Evolutionary conservation across 495 filamentous ascomycete genomes (phyloP).

Genomic region (Trichoderma asperelloides): DNA sequence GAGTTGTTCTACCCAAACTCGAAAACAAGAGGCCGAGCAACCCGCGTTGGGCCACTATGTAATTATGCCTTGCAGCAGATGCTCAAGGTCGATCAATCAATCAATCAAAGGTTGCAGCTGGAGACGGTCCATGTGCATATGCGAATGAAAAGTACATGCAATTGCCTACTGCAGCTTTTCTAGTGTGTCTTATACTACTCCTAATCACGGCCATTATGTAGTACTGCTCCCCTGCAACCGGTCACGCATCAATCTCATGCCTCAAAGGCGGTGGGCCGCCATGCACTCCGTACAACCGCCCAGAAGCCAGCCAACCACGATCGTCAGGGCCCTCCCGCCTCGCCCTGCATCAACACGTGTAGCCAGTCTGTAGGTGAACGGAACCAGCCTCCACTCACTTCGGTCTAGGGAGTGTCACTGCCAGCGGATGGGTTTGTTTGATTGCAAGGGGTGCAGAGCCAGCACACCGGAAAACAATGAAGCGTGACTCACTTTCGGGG

Average conservation of each 20-base stretch:
- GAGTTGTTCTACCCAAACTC: not conserved
- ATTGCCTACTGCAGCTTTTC: not conserved
- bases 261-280: not conserved
- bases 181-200: not conserved
- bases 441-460: not conserved
- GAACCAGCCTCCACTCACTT: not conserved
- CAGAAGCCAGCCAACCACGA: not conserved
- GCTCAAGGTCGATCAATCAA: not conserved
- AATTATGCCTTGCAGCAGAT: not conserved
- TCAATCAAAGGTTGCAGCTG: not conserved
- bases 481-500: not conserved
- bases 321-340: not conserved
- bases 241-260: slow-evolving; percentile 1
- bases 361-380: not conserved
- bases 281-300: not conserved
- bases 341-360: slow-evolving; percentile 8
- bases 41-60: not conserved
- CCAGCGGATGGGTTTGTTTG: not conserved
- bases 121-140: not conserved
- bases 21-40: not conserved
- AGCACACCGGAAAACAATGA: not conserved
- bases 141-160: not conserved
- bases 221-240: not conserved
- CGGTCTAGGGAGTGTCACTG: not conserved
- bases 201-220: not conserved